Conservation (phyloP, 2,329 filamentous ascomycete species). For the Blastomyces gilchristii region DNA sequence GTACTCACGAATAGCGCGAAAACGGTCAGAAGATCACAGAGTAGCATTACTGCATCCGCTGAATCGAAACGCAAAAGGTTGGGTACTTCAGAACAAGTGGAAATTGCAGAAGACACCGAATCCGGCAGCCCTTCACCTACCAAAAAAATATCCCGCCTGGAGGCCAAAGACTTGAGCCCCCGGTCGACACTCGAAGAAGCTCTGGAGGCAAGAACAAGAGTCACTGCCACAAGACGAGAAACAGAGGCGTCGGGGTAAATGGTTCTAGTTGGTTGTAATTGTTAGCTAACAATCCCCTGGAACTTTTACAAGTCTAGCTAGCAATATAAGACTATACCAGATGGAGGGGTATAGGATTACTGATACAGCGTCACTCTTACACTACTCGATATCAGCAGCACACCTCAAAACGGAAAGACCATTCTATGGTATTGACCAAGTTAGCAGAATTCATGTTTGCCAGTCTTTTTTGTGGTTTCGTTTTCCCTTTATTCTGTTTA, state of each 20-base stretch:
- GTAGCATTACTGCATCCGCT: slow-evolving; percentile 12
- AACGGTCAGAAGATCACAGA: not conserved
- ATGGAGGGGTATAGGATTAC: not conserved
- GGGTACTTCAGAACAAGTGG: slow-evolving; percentile 7
- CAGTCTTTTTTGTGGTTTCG: not conserved
- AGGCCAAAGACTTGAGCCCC: slow-evolving; percentile 13
- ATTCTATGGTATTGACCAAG: not conserved
- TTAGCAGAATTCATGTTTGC: not conserved
- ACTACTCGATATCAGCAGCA: not conserved
- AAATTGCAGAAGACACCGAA: slow-evolving; percentile 6
- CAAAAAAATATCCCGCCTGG: slow-evolving; percentile 18
- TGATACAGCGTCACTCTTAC: not conserved
- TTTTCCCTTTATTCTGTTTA: not conserved
- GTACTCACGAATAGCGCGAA: slow-evolving; percentile 3
- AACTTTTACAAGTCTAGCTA: not conserved
- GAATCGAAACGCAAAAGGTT: slow-evolving; percentile 22
- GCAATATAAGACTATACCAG: not conserved
- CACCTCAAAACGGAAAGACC: not conserved
- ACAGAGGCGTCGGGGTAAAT: not conserved
- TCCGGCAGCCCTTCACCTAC: slow-evolving; percentile 12
- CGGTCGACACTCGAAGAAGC: slow-evolving; percentile 16
- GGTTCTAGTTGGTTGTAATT: not conserved
- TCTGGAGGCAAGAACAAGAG: slow-evolving; percentile 15
- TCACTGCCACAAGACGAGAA: slow-evolving; percentile 5
- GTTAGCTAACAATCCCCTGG: not conserved